Conservation (phyloP, 176 grass and related monocot genomes). For the Eleusine coracana region DNA sequence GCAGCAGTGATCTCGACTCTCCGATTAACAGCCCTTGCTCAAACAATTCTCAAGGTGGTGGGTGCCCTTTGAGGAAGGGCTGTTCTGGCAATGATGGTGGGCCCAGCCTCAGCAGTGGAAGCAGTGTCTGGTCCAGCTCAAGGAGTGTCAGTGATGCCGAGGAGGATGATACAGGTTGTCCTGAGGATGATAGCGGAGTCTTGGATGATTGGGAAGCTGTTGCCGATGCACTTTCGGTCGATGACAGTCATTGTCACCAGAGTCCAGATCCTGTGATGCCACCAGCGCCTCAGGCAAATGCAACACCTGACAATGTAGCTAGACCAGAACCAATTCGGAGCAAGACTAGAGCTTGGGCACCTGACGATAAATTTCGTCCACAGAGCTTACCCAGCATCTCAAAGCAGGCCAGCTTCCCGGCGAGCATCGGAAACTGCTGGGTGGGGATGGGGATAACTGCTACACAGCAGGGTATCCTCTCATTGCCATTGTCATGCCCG, state of each 20-base stretch:
- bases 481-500: slow-evolving; percentile 68
- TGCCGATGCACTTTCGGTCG: slow-evolving; percentile 67
- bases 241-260: slow-evolving; percentile 44
- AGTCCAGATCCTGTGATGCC: slow-evolving; percentile 23
- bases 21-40: slow-evolving; percentile 59
- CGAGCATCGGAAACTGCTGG: slow-evolving; percentile 48
- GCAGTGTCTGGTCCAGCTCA: slow-evolving; percentile 76
- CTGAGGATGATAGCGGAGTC: slow-evolving; percentile 72
- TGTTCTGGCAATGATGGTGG: slow-evolving; percentile 40
- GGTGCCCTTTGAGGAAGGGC: slow-evolving; percentile 18
- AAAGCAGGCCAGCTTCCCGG: slow-evolving; percentile 77
- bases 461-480: slow-evolving; percentile 48
- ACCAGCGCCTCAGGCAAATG: background rate
- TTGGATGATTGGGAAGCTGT: slow-evolving; percentile 97
- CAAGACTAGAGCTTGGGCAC: slow-evolving; percentile 72
- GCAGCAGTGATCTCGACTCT: slow-evolving; percentile 59
- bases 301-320: slow-evolving; percentile 18
- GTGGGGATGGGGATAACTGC: slow-evolving; percentile 34
- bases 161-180: slow-evolving; percentile 57
- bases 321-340: slow-evolving; percentile 45
- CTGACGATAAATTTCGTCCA: slow-evolving; percentile 79
- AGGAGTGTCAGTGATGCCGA: slow-evolving; percentile 81
- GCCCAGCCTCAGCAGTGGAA: slow-evolving; percentile 65
- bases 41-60: slow-evolving; percentile 37
- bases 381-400: slow-evolving; percentile 83